Conservation (phyloP, 306 rosid genomes). For the Prunus dulcis region DNA sequence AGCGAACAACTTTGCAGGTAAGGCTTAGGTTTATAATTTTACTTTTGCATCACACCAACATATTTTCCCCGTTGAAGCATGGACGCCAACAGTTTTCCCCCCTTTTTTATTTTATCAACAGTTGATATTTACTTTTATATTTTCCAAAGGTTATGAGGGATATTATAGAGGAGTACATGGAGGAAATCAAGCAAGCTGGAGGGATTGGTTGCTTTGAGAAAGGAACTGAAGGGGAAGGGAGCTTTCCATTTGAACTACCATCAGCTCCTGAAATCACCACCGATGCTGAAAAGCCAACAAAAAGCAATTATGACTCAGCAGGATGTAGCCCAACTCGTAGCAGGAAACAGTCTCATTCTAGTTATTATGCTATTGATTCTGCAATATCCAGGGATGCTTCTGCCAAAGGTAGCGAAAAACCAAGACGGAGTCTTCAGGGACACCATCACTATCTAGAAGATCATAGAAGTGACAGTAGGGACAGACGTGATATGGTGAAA, state of each 20-base stretch:
- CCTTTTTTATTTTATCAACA: not conserved
- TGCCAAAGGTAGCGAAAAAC: slow-evolving; percentile 33
- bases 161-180: slow-evolving; percentile 80
- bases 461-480: slow-evolving; percentile 20
- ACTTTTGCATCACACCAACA: too few relatives aligned
- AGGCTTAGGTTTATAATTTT: slow-evolving; percentile 15
- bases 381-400: slow-evolving; percentile 27
- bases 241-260: slow-evolving; percentile 31
- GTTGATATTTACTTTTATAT: slow-evolving; percentile 2
- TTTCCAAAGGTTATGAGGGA: slow-evolving; percentile 68
- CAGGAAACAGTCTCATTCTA: slow-evolving; percentile 35
- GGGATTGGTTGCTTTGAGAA: slow-evolving; percentile 62
- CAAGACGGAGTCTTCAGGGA: slow-evolving; percentile 28
- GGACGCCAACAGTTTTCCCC: not conserved
- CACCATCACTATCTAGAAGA: slow-evolving; percentile 36
- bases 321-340: slow-evolving; percentile 27
- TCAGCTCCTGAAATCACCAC: slow-evolving; percentile 28
- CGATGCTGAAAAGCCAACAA: slow-evolving; percentile 33
- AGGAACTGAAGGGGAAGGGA: slow-evolving; percentile 37
- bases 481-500: slow-evolving; percentile 32
- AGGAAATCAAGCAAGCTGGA: slow-evolving; percentile 68
- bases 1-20: slow-evolving; percentile 72
- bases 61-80: not conserved
- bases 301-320: slow-evolving; percentile 29
- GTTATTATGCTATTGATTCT: slow-evolving; percentile 19